Conservation (phyloP, 257 asterid species). For the Paraleonurus japonicus region DNA sequence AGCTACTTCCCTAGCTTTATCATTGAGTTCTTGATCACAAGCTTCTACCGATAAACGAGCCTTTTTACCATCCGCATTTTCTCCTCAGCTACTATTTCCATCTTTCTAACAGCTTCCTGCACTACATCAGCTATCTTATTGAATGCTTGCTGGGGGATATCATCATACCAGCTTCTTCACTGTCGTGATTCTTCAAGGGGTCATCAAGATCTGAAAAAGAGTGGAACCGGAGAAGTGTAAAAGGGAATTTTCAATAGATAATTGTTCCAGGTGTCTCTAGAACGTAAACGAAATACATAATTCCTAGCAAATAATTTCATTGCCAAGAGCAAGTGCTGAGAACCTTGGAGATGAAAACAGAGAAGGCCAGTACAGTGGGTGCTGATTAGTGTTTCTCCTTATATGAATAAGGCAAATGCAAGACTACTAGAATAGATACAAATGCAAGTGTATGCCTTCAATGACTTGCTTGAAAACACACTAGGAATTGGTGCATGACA, state of each 20-base stretch:
- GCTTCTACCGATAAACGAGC: constrained; percentile 77
- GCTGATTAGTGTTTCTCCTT: neutral
- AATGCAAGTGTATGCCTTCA: neutral
- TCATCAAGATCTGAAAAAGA: constrained; percentile 69
- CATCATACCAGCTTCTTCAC: constrained; percentile 60
- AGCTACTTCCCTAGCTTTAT: constrained; percentile 76
- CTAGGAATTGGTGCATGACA: neutral
- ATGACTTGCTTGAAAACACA: neutral
- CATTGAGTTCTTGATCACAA: constrained; percentile 91
- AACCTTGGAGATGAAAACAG: neutral
- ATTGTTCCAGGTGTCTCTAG: neutral
- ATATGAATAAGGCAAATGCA: neutral
- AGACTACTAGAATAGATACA: neutral
- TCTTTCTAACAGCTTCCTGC: constrained; percentile 87
- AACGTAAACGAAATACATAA: neutral
- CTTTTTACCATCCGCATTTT: constrained; percentile 83
- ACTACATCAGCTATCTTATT: constrained; percentile 88
- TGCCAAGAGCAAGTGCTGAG: neutral
- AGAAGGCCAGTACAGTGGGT: too few relatives aligned
- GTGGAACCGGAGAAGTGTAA: neutral
- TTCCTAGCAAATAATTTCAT: neutral
- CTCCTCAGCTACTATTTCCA: constrained; percentile 92
- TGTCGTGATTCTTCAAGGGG: constrained; percentile 54
- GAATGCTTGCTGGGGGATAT: constrained; percentile 86
- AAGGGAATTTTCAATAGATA: neutral